Percentiles rank a stretch among this genome's conserved stretches.
These are phyloP conservation scores for Modicella reniformis DNA, from an alignment of 371 early-diverging fungal genomes.

Conservation along the genomic window DNA sequence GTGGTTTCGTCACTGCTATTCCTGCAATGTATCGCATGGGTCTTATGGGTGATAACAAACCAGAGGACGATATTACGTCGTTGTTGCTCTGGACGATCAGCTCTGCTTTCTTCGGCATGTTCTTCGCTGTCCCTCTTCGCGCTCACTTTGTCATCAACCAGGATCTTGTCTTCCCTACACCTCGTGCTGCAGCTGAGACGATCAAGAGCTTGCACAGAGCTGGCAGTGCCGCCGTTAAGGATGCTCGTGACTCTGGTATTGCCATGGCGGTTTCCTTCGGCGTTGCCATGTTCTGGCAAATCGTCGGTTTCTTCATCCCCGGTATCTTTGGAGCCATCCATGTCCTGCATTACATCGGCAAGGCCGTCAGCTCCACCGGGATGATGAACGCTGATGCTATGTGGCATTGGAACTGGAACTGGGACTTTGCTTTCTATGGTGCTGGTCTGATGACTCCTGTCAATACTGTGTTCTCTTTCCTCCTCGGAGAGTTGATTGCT, in stretches of 20 bases:
- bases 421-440: slow-evolving; percentile 74
- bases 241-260: slow-evolving; percentile 56
- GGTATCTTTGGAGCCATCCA: slow-evolving; percentile 69
- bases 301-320: slow-evolving; percentile 65
- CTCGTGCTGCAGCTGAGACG: slow-evolving; percentile 75
- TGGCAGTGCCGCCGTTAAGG: slow-evolving; percentile 56
- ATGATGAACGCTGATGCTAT: slow-evolving; percentile 63
- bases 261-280: slow-evolving; percentile 64
- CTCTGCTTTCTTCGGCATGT: slow-evolving; percentile 78
- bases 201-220: slow-evolving; percentile 70
- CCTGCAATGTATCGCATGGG: slow-evolving; percentile 79
- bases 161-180: slow-evolving; percentile 77
- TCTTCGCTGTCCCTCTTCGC: slow-evolving; percentile 81
- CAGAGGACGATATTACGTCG: slow-evolving; percentile 61
- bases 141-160: slow-evolving; percentile 76
- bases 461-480: slow-evolving; percentile 65
- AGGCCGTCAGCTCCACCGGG: slow-evolving; percentile 55
- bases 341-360: slow-evolving; percentile 68
- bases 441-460: slow-evolving; percentile 76
- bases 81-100: slow-evolving; percentile 67
- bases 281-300: slow-evolving; percentile 58
- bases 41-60: slow-evolving; percentile 55
- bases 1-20: slow-evolving; percentile 74
- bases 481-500: slow-evolving; percentile 60
- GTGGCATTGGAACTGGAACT: slow-evolving; percentile 70